Evolutionary conservation across 495 filamentous ascomycete species (phyloP).

Genomic region (Penicillium tannophilum): DNA sequence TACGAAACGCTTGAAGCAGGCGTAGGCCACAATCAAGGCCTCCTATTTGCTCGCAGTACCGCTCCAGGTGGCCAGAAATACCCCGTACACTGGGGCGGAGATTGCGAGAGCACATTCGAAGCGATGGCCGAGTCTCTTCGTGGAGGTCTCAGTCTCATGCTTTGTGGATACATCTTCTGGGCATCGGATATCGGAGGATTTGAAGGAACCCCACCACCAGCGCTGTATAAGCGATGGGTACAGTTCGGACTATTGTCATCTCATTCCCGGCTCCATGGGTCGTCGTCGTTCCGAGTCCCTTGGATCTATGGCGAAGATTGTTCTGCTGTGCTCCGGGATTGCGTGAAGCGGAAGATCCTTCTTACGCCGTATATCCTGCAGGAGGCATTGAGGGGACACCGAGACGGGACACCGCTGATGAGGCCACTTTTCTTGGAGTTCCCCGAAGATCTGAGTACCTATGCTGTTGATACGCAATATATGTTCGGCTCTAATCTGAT

Average conservation of each 20-base stretch:
- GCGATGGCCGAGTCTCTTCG: slow-evolving; percentile 74
- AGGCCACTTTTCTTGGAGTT: slow-evolving; percentile 67
- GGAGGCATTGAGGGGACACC: slow-evolving; percentile 51
- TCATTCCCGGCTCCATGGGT: slow-evolving; percentile 68
- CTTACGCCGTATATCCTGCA: slow-evolving; percentile 65
- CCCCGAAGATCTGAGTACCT: slow-evolving; percentile 61
- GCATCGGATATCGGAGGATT: slow-evolving; percentile 73
- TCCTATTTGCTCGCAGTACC: slow-evolving; percentile 68
- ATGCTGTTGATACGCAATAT: slow-evolving; percentile 66
- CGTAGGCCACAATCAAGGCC: slow-evolving; percentile 59
- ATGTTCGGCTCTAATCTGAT: slow-evolving; percentile 63
- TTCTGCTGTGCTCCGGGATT: slow-evolving; percentile 56
- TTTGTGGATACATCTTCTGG: slow-evolving; percentile 71
- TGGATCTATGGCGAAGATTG: slow-evolving; percentile 71
- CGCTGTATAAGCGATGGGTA: slow-evolving; percentile 78
- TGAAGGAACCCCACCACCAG: slow-evolving; percentile 65
- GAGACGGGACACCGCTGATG: slow-evolving; percentile 55
- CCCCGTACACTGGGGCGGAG: slow-evolving; percentile 67
- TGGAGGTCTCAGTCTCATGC: slow-evolving; percentile 65
- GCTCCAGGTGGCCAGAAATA: slow-evolving; percentile 69
- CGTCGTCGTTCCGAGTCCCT: slow-evolving; percentile 68
- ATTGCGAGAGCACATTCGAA: slow-evolving; percentile 72
- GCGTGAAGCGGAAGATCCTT: slow-evolving; percentile 61
- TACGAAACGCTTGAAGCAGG: slow-evolving; percentile 62
- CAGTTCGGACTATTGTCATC: slow-evolving; percentile 70